Conservation (phyloP, 306 rosid species). For the Calophaca sinica region DNA sequence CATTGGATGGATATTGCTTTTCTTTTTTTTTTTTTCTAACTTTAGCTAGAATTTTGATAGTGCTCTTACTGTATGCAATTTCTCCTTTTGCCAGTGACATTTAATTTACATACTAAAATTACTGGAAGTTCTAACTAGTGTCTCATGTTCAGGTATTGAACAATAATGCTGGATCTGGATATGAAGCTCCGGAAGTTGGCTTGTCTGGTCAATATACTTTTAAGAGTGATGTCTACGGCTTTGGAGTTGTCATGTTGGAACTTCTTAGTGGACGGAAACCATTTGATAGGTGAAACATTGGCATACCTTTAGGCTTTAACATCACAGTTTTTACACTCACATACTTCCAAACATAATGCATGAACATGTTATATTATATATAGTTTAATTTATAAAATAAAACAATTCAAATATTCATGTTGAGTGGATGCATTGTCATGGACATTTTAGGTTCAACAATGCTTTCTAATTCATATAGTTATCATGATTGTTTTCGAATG, state of each 20-base stretch:
- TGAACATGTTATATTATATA: background rate
- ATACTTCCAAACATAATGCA: constrained; percentile 10
- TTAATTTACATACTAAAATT: constrained; percentile 10
- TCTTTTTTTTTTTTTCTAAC: constrained; percentile 6
- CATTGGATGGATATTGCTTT: background rate
- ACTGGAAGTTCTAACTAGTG: constrained; percentile 41
- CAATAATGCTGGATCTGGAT: constrained; percentile 77
- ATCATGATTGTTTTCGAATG: too few species aligned
- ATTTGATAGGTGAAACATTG: constrained; percentile 74
- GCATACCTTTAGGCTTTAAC: background rate
- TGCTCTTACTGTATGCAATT: constrained; percentile 19
- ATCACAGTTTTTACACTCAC: background rate
- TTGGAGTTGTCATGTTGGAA: constrained; percentile 97
- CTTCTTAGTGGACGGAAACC: constrained; percentile 95
- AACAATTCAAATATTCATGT: too few species aligned
- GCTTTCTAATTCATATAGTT: too few species aligned
- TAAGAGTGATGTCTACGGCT: constrained; percentile 91
- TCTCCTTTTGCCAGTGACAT: constrained; percentile 3
- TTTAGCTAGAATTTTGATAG: background rate
- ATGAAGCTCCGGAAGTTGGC: constrained; percentile 84
- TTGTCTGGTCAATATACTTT: constrained; percentile 79
- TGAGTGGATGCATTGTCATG: too few species aligned
- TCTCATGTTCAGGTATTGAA: constrained; percentile 65
- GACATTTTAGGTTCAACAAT: too few species aligned
- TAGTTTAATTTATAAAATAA: too few species aligned